Base-by-base conservation (phyloP, 169 alveolate genomes). In the Babesia caballi region DNA sequence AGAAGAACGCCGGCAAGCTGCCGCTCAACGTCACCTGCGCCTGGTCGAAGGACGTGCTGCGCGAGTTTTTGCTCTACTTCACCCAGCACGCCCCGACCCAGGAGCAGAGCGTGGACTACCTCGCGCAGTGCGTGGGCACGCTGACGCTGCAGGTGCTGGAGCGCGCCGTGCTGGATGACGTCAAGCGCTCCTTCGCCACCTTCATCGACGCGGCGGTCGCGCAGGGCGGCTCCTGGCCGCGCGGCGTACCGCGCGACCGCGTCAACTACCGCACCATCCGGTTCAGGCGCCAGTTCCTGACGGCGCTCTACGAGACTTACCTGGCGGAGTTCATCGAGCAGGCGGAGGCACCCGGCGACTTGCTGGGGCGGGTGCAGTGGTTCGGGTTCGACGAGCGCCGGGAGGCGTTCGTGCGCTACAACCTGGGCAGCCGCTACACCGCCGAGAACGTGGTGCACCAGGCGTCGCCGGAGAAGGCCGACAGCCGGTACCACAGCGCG, bases 311-410 rank as follows among this genome's bases (percentile, higher is more conserved):
- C 25, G 33, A 42, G 38, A 68, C 65, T 27, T 78, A 65, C 46
- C 36, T 78, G 19, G 28, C n/a, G 49, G 76, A 56, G 23, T 53
- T 19, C 50, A 41, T 57, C 27, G 83, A 69, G 21, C 21, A 15
- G 15, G 87, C 78, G 19, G 87, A 69, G 30, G 17, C 68, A 1
- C 82, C 82, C 0, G 38, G 35, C 7, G 76, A 78, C 47, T 33
- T 53, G 23, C 17, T 58, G 53, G 33, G 28, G 17, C 30, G 82
- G 14, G 58, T 78, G 3, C 3, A 42, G n/a, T 58, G 76, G 73
- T 27, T 51, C 0, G 87, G 73, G 33, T 67, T 78, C 33, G 42
- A 56, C 2, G 61, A 68, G 33, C 54, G 68, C 36, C 50, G 17
- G 12, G 35, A 11, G 28, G 78, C 47, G 19, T 75, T 66, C 73